Conservation (phyloP, 2,329 filamentous ascomycete species). For the Hymenoscyphus salicellus region DNA sequence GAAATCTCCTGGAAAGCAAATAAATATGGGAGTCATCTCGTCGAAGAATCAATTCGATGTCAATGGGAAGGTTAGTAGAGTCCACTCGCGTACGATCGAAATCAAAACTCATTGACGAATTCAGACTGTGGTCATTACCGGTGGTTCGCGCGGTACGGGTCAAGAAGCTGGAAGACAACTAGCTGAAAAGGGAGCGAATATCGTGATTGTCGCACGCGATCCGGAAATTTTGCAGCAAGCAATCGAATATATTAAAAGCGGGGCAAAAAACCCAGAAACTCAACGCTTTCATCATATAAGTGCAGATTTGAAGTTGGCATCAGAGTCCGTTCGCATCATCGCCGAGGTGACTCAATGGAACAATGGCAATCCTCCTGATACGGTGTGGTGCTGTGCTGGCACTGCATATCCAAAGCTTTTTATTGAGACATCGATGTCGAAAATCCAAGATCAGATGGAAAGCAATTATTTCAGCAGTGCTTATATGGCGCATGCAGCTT, state of each 20-base stretch:
- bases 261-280: constrained; percentile 57
- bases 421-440: constrained; percentile 65
- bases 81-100: not conserved
- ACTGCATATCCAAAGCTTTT: constrained; percentile 71
- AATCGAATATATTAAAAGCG: constrained; percentile 62
- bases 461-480: constrained; percentile 83
- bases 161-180: constrained; percentile 70
- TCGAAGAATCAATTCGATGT: constrained; percentile 75
- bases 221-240: constrained; percentile 69
- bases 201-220: constrained; percentile 81
- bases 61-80: constrained; percentile 66
- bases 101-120: not conserved
- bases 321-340: constrained; percentile 63
- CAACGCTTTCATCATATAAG: constrained; percentile 81
- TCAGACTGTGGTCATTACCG: constrained; percentile 84
- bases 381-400: constrained; percentile 87
- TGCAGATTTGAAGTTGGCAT: constrained; percentile 70
- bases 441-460: constrained; percentile 75
- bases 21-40: not conserved
- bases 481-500: constrained; percentile 77
- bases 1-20: not conserved
- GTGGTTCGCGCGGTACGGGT: constrained; percentile 91
- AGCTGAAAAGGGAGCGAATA: constrained; percentile 76
- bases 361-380: constrained; percentile 65
- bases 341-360: constrained; percentile 75